A percentile compares a stretch with the other conserved stretches of the same genome.
Evolutionary conservation across 1,284 basidiomycete genomes (phyloP).

Genomic region (Mrakiaceae sp.): DNA sequence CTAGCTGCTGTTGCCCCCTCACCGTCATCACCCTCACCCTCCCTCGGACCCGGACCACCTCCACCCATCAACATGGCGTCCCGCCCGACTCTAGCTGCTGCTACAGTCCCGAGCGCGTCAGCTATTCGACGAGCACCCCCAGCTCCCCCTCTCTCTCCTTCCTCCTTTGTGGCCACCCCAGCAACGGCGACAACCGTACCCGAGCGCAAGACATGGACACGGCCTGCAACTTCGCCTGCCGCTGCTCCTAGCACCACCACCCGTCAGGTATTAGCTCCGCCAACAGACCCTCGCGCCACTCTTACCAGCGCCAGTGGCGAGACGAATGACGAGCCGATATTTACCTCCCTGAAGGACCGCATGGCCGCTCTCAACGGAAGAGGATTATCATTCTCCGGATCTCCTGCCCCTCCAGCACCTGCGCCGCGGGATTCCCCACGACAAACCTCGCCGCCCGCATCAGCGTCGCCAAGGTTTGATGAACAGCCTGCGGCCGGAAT

Average conservation of each 20-base stretch:
- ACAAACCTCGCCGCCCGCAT: not conserved
- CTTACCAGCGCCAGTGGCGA: not conserved
- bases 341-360: constrained; percentile 4
- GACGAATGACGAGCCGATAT: not conserved
- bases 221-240: not conserved
- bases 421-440: not conserved
- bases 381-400: not conserved
- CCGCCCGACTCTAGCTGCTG: too few species aligned
- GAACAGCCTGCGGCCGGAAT: not conserved
- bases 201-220: not conserved
- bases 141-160: too few species aligned
- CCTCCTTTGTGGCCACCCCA: too few species aligned
- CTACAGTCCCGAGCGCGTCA: too few species aligned
- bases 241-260: not conserved
- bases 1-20: too few species aligned
- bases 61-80: too few species aligned
- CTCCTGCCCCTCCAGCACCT: not conserved
- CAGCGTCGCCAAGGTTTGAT: not conserved
- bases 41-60: too few species aligned
- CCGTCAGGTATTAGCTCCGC: too few species aligned
- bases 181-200: too few species aligned
- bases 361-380: constrained; percentile 4
- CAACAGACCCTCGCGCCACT: not conserved
- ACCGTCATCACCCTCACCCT: too few species aligned
- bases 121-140: too few species aligned